Base-by-base conservation (phyloP, 1,139 yeast genomes). In the Suhomyces yuchorum region DNA sequence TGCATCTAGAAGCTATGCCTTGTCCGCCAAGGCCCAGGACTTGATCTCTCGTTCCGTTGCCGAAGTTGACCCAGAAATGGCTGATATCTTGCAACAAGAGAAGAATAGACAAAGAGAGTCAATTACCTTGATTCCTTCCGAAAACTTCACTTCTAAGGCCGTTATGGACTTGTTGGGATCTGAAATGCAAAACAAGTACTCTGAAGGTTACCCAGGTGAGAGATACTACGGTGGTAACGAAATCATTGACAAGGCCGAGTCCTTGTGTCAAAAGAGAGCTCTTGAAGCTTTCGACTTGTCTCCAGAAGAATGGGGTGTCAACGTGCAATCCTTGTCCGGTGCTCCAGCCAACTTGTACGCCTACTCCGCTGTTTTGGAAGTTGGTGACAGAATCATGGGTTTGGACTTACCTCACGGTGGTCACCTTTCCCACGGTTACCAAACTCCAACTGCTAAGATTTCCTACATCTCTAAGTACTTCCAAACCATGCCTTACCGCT, bases 131-230 rank as follows among this genome's bases (percentile, higher is more conserved):
- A 92, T 92, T 67, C 96, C 98, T 35, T 87, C 96, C 30, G 98
- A 92, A 70, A 92, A 92, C 72, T 90, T 91, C 75, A 92, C 98
- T 48, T 89, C 97, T 43, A 86, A 84, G 66, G 91, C 97, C 19
- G 98, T 92, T 24, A 87, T 92, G 85, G 96, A 92, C 63, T 80
- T 92, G 44, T 80, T 92, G 62, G 97, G 98, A 50, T 87, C 97
- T 17, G 96, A 90, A 70, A 90, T 92, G 96, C 95, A 90, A 72
- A 92, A 92, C 81, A 92, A 92, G 78, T 92, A 92, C 73, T 90
- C 97, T n/a, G 98, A 92, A 74, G 97, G 97, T 51, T 92, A 92
- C 72, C 98, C 98, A 43, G 97, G 97, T 54, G 97, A 91, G 62
- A 84, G 98, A 68, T 92, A 92, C 75, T 92, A 92, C 63, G 98